Base-by-base conservation (phyloP, 2,329 filamentous ascomycete species). In the Curvularia spicifera region DNA sequence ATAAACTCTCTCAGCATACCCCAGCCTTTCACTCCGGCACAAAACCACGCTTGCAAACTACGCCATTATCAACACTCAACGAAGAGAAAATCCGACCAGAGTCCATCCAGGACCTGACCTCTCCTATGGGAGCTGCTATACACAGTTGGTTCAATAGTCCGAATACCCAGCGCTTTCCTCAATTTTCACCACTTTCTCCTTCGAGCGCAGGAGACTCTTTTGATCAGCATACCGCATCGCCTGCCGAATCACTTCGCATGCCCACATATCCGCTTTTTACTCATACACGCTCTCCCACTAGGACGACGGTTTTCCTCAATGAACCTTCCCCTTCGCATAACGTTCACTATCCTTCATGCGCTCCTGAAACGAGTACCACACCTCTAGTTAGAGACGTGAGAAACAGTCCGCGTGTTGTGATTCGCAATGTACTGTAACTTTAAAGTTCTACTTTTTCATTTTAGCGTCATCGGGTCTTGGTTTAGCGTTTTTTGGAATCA, bases 181-280 rank as follows among this genome's bases (percentile, higher is more conserved):
- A 51, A 12, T 29, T 53, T 53, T 57, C 43, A 40, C 39, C n/a
- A 31, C 22, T 10, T 10, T 33, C 15, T 61, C 20, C 65, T 3
- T 44, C 58, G 5, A 62, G 57, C 44, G 55, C 59, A 13, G 60
- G 61, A 7, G 51, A 61, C 15, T 45, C 60, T 7, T 61, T 62
- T n/a, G 68, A 69, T 22, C 55, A 61, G 20, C 55, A 68, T 15
- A 52, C 67, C 24, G 46, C 67, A 0, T 59, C 53, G 3, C 66
- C 65, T 1, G 43, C 64, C 5, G 68, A 69, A 22, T 63, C 65
- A 2, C 62, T 55, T 4, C 37, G 58, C 3, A 57, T 48, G 15
- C 51, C 53, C 18, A 46, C 20, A 13, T 60, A 50, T 22, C 53
- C 48, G 9, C 28, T 51, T 15, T 15, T n/a, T 5, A 54, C 13